Evolutionary conservation across 257 asterid genomes (phyloP).

Genomic region (Penstemon eatonii): DNA sequence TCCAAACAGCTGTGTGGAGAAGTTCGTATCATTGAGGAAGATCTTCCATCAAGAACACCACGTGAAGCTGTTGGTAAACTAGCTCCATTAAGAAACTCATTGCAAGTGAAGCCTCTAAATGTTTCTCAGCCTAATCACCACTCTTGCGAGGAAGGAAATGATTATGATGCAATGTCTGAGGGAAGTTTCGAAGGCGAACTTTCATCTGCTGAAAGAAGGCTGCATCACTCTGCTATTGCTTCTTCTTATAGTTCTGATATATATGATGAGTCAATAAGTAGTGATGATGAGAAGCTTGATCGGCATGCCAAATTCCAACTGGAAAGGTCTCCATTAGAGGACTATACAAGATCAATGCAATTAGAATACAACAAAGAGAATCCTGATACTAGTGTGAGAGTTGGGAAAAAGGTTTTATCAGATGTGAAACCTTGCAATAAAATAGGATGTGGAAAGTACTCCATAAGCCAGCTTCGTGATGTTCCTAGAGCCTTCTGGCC

Average conservation of each 20-base stretch:
- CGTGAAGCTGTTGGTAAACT: slow-evolving; percentile 80
- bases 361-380: slow-evolving; percentile 35
- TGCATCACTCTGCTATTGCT: slow-evolving; percentile 70
- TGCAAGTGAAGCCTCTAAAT: slow-evolving; percentile 29
- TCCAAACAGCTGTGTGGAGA: slow-evolving; percentile 75
- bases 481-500: slow-evolving; percentile 91
- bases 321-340: slow-evolving; percentile 43
- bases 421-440: slow-evolving; percentile 34
- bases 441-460: slow-evolving; percentile 43
- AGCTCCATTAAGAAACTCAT: slow-evolving; percentile 52
- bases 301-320: slow-evolving; percentile 30
- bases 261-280: slow-evolving; percentile 53
- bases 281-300: slow-evolving; percentile 76
- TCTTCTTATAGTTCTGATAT: slow-evolving; percentile 47
- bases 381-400: slow-evolving; percentile 34
- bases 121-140: slow-evolving; percentile 31
- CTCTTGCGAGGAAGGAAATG: slow-evolving; percentile 57
- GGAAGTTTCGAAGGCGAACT: slow-evolving; percentile 87
- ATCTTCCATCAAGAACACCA: slow-evolving; percentile 80
- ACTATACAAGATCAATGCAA: slow-evolving; percentile 37
- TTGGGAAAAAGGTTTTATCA: slow-evolving; percentile 34
- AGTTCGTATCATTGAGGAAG: slow-evolving; percentile 82
- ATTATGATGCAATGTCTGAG: slow-evolving; percentile 78
- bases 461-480: slow-evolving; percentile 54
- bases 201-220: slow-evolving; percentile 69